Base-by-base conservation (phyloP, 495 filamentous ascomycete species). In the Gamarada debralockiae region DNA sequence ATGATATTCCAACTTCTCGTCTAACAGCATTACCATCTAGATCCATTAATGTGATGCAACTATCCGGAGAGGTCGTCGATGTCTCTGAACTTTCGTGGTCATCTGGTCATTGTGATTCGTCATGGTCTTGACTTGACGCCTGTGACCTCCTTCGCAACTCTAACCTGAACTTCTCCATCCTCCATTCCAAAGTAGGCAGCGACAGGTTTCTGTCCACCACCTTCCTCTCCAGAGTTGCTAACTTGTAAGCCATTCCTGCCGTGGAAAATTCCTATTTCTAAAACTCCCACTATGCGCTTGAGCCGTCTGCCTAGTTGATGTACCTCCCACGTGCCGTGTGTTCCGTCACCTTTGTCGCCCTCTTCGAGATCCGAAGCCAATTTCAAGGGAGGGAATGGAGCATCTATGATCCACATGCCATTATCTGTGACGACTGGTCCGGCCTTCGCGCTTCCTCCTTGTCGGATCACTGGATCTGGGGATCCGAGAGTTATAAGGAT, bases 121-220 rank as follows among this genome's bases (percentile, higher is more conserved):
- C 56, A 63, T 39, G 56, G 60, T 29, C 27, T 29, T 29, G 60
- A 63, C 37, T 63, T 63, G 6, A 56, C 33, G 5, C 58, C 53
- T 23, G 48, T 36, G 39, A 55, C 20, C 24, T 63, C 53, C 49
- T 57, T 58, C 10, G 74, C 74, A 46, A 67, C 69, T 52, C 77
- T 67, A 17, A 78, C 71, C 18, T 77, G 70, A 42, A 88, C 84
- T 22, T 75, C 73, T 13, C 90, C 90, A 66, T 92, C 82, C 48
- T 85, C 80, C 85, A 90, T 89, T 14, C 93, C 93, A 68, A 97
- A 97, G 70, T 97, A 98, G 25, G 89, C 92, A 36, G 90, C 89
- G 20, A 96, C 79, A 2, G 93, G 93, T 67, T 90, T 92, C 73
- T 96, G 89, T 2, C 90, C 93, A 27, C 90, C 87, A 39, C 73